These are phyloP conservation scores for Pisolithus sp. DNA, from an alignment of 768 basidiomycete genomes.

Conservation along the genomic window DNA sequence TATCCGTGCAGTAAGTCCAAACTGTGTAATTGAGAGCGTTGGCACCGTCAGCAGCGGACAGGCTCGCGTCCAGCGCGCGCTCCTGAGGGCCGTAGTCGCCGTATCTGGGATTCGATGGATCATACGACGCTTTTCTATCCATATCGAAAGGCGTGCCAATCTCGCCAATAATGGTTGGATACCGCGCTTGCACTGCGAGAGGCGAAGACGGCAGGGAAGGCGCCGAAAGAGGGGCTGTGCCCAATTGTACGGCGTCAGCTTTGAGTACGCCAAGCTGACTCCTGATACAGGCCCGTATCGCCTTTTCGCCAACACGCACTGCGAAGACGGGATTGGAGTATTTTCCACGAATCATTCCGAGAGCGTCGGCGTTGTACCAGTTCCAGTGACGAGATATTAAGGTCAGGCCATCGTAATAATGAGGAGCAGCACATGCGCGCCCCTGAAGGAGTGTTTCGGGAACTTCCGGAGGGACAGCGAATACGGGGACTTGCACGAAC, in stretches of 20 bases:
- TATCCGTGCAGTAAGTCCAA: conserved; percentile 86
- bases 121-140: conserved; percentile 83
- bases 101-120: conserved; percentile 35
- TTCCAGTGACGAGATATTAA: conserved; percentile 91
- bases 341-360: conserved; percentile 85
- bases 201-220: background rate
- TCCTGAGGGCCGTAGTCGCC: conserved; percentile 78
- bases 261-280: conserved; percentile 79
- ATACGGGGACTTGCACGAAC: conserved; percentile 92
- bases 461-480: conserved; percentile 65
- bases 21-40: conserved; percentile 76
- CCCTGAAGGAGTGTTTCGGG: conserved; percentile 55
- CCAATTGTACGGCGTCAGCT: conserved; percentile 61
- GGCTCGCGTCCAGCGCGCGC: conserved; percentile 79
- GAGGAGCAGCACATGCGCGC: conserved; percentile 66
- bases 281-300: conserved; percentile 76
- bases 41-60: conserved; percentile 70
- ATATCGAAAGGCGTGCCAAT: conserved; percentile 95
- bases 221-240: conserved; percentile 18
- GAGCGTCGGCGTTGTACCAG: conserved; percentile 91
- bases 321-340: conserved; percentile 63
- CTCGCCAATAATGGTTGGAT: conserved; percentile 91
- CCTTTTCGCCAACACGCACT: conserved; percentile 73
- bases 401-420: conserved; percentile 95
- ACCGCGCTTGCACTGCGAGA: conserved; percentile 23